Evolutionary conservation across 2,329 filamentous ascomycete genomes (phyloP).

Genomic region (Fusarium sp.): DNA sequence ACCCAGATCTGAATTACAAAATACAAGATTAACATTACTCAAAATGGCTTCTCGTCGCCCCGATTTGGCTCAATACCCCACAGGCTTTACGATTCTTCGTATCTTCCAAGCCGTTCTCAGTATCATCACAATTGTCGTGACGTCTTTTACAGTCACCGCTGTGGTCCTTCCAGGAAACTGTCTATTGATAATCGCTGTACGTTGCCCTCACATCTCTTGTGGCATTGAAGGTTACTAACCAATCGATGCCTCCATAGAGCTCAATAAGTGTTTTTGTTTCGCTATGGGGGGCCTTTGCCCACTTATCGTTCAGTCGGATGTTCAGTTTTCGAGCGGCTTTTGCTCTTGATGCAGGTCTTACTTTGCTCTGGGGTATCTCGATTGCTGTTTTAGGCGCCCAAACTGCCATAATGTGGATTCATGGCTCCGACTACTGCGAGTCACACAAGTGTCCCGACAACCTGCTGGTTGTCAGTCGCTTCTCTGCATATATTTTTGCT

Average conservation of each 20-base stretch:
- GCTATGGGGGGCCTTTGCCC: constrained; percentile 62
- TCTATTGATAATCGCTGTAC: constrained; percentile 57
- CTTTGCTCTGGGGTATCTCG: constrained; percentile 65
- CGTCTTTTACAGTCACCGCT: constrained; percentile 57
- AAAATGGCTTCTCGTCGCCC: constrained; percentile 14
- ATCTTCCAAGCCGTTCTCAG: constrained; percentile 61
- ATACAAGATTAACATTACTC: background rate
- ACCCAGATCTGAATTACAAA: fast-evolving
- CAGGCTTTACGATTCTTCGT: constrained; percentile 58
- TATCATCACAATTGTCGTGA: constrained; percentile 61
- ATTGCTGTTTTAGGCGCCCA: constrained; percentile 57
- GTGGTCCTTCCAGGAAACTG: constrained; percentile 53
- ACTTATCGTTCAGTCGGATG: constrained; percentile 53
- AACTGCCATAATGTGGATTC: constrained; percentile 47
- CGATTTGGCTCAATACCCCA: constrained; percentile 58
- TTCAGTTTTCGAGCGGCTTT: constrained; percentile 69
- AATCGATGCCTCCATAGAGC: constrained; percentile 45
- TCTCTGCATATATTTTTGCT: constrained; percentile 50
- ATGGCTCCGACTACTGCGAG: constrained; percentile 40
- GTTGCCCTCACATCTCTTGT: background rate
- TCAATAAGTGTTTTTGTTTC: constrained; percentile 59
- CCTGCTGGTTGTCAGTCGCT: constrained; percentile 2
- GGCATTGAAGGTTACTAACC: fast-evolving
- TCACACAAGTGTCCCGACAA: constrained; percentile 41
- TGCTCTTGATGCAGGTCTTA: constrained; percentile 62